Percentiles rank a stretch among this genome's conserved stretches.
Conservation (phyloP, 495 filamentous ascomycete species). For the Rostrohypoxylon terebratum region DNA sequence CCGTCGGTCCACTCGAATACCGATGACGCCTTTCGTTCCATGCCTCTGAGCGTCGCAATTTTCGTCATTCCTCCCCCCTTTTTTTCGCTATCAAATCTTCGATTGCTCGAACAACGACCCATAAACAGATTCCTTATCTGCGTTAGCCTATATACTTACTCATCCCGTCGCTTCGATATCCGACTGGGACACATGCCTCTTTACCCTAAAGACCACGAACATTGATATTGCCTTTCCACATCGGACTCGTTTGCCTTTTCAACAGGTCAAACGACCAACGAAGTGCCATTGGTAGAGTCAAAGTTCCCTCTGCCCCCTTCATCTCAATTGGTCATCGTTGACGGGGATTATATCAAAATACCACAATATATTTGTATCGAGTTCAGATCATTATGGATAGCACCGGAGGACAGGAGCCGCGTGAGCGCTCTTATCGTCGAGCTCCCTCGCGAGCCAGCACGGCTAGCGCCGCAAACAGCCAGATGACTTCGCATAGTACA, state of each 20-base stretch:
- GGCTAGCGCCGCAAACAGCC: slow-evolving; percentile 53
- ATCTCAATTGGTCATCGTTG: background rate
- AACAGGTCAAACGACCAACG: background rate
- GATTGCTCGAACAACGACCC: slow-evolving; percentile 1
- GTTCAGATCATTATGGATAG: slow-evolving; percentile 32
- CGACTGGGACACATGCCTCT: background rate
- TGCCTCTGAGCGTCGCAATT: slow-evolving; percentile 27
- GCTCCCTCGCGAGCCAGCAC: slow-evolving; percentile 57
- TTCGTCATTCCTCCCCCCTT: slow-evolving; percentile 9
- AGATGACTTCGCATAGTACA: slow-evolving; percentile 54
- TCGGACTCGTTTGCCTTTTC: background rate
- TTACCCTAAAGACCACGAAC: background rate
- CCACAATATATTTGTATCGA: background rate
- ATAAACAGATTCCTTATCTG: slow-evolving; percentile 1
- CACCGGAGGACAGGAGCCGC: slow-evolving; percentile 30
- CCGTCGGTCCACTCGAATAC: slow-evolving; percentile 29
- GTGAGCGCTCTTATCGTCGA: slow-evolving; percentile 51
- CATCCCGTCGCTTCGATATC: background rate
- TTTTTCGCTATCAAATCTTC: slow-evolving; percentile 32
- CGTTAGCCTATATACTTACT: background rate
- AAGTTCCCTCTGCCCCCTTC: background rate
- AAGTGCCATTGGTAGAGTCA: background rate
- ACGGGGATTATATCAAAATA: background rate
- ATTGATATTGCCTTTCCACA: background rate
- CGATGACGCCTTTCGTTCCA: slow-evolving; percentile 37